Conservation (phyloP, 331 rosid genomes). For the Acacia concinna region DNA sequence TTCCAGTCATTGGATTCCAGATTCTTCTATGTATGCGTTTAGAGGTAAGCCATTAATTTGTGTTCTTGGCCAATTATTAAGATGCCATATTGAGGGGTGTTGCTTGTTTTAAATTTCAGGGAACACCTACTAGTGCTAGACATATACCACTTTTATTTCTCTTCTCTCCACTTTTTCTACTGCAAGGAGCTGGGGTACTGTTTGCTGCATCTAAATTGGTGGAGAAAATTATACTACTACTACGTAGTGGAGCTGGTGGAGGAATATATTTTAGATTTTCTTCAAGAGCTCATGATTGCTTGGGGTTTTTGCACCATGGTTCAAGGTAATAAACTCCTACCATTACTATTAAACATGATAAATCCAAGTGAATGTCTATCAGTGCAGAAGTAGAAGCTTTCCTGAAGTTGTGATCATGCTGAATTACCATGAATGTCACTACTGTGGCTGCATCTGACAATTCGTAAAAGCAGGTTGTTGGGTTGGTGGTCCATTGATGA, state of each 20-base stretch:
- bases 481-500: slow-evolving; percentile 99
- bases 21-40: slow-evolving; percentile 87
- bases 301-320: slow-evolving; percentile 94
- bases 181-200: slow-evolving; percentile 82
- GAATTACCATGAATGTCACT: slow-evolving; percentile 26
- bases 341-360: slow-evolving; percentile 5
- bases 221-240: slow-evolving; percentile 73
- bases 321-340: slow-evolving; percentile 64
- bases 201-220: slow-evolving; percentile 69
- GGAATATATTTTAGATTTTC: slow-evolving; percentile 78
- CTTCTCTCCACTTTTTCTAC: slow-evolving; percentile 79
- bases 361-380: slow-evolving; percentile 3
- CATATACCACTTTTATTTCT: slow-evolving; percentile 68
- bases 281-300: slow-evolving; percentile 72
- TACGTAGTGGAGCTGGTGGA: slow-evolving; percentile 63
- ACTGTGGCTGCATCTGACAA: slow-evolving; percentile 34
- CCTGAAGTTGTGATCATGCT: slow-evolving; percentile 16
- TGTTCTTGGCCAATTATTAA: slow-evolving; percentile 25
- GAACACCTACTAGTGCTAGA: slow-evolving; percentile 70
- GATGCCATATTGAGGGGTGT: slow-evolving; percentile 25
- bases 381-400: slow-evolving; percentile 8
- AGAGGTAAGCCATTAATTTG: slow-evolving; percentile 61
- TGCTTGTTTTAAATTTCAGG: slow-evolving; percentile 56
- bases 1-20: slow-evolving; percentile 83
- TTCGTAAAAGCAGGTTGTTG: slow-evolving; percentile 60